Evolutionary conservation across 2,329 filamentous ascomycete genomes (phyloP), one percentile per base, ranked within the genome.

Genomic region (Aspergillus sp.): DNA sequence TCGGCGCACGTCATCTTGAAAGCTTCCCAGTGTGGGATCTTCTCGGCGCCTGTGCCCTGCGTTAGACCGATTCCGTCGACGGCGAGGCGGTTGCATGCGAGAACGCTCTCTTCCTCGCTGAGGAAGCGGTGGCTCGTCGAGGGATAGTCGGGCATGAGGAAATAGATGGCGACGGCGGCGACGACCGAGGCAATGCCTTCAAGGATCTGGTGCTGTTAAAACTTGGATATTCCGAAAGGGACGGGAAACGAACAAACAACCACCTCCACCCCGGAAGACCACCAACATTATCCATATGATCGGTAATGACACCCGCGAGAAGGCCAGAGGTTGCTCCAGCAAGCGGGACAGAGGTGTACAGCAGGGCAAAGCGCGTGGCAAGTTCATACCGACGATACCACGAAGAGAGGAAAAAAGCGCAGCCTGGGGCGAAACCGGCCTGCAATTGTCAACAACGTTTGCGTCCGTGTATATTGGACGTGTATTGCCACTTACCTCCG

Each of bases 1-100:
- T 62, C 60, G 41, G 28, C 61, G 53, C 64, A 59, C 1, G 67
- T 64, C 69, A 72, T 70, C 62, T 68, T 72, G 62, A 74, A 68
- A 1, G 70, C 70, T 7, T 52, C 59, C 64, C 66, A 68, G n/a
- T 73, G 64, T 3, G 64, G 52, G 15, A 70, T 47, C 5, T 66
- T 11, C 41, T 64, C 15, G 59, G 38, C 65, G 22, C 53, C 45
- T 8, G 49, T 58, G 17, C 61, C 66, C 48, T 71, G 69, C 0
- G 68, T 63, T 8, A 67, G 53, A 2, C 51, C 67, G 9, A 70
- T 67, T 34, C 68, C 66, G 47, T 72, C 68, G 15, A 67, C 54
- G 0, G 67, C 68, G 3, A 72, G 65, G 7, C 70, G 55, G 22
- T 69, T 60, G 46, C 63, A 67, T 8, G 66, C 69, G n/a, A 71